These are phyloP conservation scores for Centaurea solstitialis DNA, from an alignment of 129 eudicot species.

Conservation along the genomic window DNA sequence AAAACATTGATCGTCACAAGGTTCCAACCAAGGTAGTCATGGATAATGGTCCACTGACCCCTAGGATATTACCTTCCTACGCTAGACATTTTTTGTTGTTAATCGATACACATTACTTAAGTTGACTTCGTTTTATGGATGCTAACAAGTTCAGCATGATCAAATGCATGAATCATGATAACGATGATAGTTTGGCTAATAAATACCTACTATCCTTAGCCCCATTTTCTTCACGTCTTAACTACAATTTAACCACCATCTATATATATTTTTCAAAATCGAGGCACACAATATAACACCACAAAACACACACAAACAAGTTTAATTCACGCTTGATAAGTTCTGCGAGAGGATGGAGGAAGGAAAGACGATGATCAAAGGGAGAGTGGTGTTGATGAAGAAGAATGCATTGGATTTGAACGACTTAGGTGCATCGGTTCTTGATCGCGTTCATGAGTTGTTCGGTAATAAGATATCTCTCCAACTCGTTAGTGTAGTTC, in stretches of 20 bases:
- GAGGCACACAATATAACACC: neutral
- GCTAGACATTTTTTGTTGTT: no score
- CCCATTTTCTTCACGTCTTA: neutral
- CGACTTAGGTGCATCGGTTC: conserved; percentile 31
- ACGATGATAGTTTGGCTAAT: neutral
- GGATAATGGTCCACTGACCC: no score
- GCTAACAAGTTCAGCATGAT: neutral
- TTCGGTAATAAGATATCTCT: conserved; percentile 49
- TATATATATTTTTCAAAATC: neutral
- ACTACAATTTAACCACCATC: neutral
- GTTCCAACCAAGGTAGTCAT: no score
- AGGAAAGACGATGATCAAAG: conserved; percentile 34
- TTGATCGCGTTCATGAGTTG: conserved; percentile 49
- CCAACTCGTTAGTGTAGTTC: conserved; percentile 49
- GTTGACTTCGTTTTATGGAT: neutral
- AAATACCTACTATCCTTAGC: neutral
- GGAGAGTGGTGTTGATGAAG: conserved; percentile 50
- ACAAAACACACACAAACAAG: neutral
- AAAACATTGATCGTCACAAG: no score
- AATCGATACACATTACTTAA: no score
- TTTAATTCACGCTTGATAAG: neutral
- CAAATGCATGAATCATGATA: neutral
- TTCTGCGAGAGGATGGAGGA: neutral
- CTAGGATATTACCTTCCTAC: no score
- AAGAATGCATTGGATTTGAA: conserved; percentile 49